Evolutionary conservation across 192 early-diverging fungal genomes (phyloP), one percentile per base, ranked within the genome.

Genomic region (Entomortierella parvispora): DNA sequence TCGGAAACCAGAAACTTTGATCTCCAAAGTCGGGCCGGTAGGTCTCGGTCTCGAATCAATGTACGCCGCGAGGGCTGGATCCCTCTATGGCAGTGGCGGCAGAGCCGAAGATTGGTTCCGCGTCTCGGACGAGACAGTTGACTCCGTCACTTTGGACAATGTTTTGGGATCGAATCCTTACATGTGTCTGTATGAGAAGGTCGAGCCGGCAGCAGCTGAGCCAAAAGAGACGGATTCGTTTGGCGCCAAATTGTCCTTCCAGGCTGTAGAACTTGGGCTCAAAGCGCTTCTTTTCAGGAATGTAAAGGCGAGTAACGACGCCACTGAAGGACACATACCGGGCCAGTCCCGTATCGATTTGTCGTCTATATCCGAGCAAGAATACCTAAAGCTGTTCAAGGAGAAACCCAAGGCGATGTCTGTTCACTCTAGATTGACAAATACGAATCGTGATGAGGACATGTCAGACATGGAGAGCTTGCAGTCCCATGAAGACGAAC

Each of bases 121-220:
- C 52, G 76, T 91, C 9, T 93, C 91, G 0, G 91, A 93, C 48
- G 89, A 91, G 62, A 83, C 84, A 28, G 91, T 93, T 2, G 87
- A 91, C 42, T 69, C 82, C 15, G 84, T 82, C 15, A 69, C 85
- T 0, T 33, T 91, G 7, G 71, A 87, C 6, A 81, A 87, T 57
- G 91, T 91, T 6, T 69, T 93, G 62, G 68, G 81, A n/a, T 81
- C 90, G 3, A 93, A 93, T 58, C 91, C 91, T 6, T 93, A 91
- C 51, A 83, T 93, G 83, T 80, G 90, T 22, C 63, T 93, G 18
- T 93, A 93, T 62, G 90, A 93, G 68, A 62, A 34, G 22, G 55
- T 77, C 4, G 65, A 64, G 37, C 31, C 5, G 2, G 4, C 17
- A 49, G 52, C 53, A 17, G 49, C 52, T 8, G 48, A 31, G 33